These are phyloP conservation scores for Aspergillus homomorphus DNA, from an alignment of 495 filamentous ascomycete genomes.

Conservation along the genomic window DNA sequence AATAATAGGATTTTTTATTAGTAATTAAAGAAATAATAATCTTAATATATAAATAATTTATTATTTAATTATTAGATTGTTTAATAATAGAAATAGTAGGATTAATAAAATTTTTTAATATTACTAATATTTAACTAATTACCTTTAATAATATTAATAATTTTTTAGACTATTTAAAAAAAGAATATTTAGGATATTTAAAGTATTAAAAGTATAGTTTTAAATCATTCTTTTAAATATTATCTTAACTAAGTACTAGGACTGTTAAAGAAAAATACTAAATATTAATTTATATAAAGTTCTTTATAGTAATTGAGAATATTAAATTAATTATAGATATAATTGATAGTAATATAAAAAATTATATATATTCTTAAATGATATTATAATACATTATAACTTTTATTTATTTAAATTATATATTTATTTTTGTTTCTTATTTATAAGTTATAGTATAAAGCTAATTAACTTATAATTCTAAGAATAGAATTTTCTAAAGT, in stretches of 20 bases:
- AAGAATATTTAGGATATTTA: not conserved
- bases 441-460: not conserved
- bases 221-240: not conserved
- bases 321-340: not conserved
- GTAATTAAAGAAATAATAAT: not conserved
- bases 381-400: not conserved
- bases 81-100: not conserved
- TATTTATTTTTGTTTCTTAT: too few relatives aligned
- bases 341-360: not conserved
- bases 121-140: not conserved
- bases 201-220: constrained; percentile 2
- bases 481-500: not conserved
- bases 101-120: too few relatives aligned
- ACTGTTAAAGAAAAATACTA: not conserved
- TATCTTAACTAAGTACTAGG: not conserved
- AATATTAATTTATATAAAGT: not conserved
- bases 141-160: too few relatives aligned
- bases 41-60: not conserved
- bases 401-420: constrained; percentile 2
- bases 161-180: not conserved
- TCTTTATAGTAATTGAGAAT: not conserved
- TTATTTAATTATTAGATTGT: not conserved
- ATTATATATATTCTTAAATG: not conserved
- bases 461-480: not conserved
- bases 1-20: not conserved